These are phyloP conservation scores for Talaromyces sp. DNA, from an alignment of 2,329 filamentous ascomycete species.

Conservation along the genomic window DNA sequence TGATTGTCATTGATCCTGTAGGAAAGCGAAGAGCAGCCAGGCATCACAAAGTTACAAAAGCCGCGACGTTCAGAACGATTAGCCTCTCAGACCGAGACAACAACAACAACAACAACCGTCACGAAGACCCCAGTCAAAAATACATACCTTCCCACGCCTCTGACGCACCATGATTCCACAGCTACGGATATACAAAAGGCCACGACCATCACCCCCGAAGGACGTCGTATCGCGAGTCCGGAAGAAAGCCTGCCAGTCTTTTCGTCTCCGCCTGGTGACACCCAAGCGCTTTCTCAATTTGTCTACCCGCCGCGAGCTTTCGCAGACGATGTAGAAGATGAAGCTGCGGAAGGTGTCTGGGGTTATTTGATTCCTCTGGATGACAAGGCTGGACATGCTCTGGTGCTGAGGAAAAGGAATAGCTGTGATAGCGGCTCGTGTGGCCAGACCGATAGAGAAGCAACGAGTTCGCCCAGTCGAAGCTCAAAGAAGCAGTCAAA, in stretches of 20 bases:
- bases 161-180: constrained; percentile 66
- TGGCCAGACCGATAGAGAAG: constrained; percentile 33
- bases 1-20: constrained; percentile 35
- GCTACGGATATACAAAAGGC: constrained; percentile 65
- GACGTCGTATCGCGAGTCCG: constrained; percentile 47
- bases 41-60: constrained; percentile 68
- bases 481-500: constrained; percentile 42
- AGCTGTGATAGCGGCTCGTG: constrained; percentile 55
- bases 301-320: constrained; percentile 68
- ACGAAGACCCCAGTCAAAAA: constrained; percentile 52
- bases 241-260: constrained; percentile 39
- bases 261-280: constrained; percentile 69
- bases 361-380: constrained; percentile 87
- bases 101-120: constrained; percentile 39
- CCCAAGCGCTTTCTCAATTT: constrained; percentile 77
- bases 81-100: constrained; percentile 55
- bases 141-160: constrained; percentile 74
- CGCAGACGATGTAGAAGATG: constrained; percentile 79
- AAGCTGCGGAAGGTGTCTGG: constrained; percentile 84
- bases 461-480: constrained; percentile 37
- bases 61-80: constrained; percentile 74
- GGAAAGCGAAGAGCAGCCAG: constrained; percentile 60
- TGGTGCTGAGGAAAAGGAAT: constrained; percentile 73
- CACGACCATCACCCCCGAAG: constrained; percentile 65
- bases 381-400: constrained; percentile 61